These are phyloP conservation scores for Verticillium albo-atrum DNA, from an alignment of 2,329 filamentous ascomycete genomes.

Conservation along the genomic window DNA sequence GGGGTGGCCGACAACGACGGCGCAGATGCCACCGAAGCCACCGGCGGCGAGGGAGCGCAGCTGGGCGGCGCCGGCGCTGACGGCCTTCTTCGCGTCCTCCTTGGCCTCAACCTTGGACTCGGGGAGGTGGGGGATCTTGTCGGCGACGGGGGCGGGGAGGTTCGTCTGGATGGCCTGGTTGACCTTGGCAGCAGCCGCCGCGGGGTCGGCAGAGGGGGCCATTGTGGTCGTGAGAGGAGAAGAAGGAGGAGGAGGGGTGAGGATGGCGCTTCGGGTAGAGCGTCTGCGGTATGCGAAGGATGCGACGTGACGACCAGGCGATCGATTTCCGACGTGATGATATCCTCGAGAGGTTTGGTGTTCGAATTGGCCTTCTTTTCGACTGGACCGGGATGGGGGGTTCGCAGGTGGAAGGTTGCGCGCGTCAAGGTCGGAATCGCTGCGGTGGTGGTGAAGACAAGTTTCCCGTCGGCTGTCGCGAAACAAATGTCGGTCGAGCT, in stretches of 20 bases:
- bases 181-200: conserved; percentile 1
- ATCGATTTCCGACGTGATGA: neutral
- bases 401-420: neutral
- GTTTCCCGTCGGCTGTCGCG: neutral
- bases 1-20: conserved; percentile 90
- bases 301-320: neutral
- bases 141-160: conserved; percentile 28
- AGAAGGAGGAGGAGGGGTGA: neutral
- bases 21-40: conserved; percentile 89
- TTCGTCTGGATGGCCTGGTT: conserved; percentile 2
- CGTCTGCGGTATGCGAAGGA: neutral
- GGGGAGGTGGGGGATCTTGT: conserved; percentile 33
- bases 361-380: neutral
- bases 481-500: neutral
- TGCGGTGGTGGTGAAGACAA: neutral
- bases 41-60: conserved; percentile 83
- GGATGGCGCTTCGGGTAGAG: neutral
- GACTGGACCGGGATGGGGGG: neutral
- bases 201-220: conserved; percentile 15
- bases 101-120: conserved; percentile 39
- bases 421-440: neutral
- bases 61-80: conserved; percentile 38
- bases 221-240: conserved; percentile 7
- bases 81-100: conserved; percentile 33
- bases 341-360: neutral